Conservation (phyloP, 2,329 filamentous ascomycete genomes). For the Apiospora phragmitis region DNA sequence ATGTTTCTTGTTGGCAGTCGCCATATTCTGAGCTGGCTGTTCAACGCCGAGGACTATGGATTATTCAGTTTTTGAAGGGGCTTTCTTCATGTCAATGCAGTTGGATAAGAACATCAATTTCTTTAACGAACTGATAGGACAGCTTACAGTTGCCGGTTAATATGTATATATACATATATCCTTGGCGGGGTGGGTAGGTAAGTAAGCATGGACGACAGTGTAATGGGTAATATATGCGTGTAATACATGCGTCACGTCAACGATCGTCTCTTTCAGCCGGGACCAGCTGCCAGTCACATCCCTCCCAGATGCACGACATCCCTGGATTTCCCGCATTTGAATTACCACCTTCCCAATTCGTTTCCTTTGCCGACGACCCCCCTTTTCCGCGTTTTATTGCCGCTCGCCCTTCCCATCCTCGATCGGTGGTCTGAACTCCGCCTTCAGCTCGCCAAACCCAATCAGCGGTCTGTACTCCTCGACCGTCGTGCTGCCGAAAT, state of each 20-base stretch:
- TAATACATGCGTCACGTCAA: neutral
- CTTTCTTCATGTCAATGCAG: neutral
- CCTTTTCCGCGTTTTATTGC: neutral
- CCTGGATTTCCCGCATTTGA: neutral
- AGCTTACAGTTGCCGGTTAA: no score
- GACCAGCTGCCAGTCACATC: neutral
- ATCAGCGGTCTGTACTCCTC: slow-evolving; percentile 16
- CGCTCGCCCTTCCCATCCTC: neutral
- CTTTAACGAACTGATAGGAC: neutral
- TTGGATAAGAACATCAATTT: no score
- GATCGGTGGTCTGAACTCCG: slow-evolving; percentile 14
- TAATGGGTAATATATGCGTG: neutral
- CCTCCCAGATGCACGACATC: neutral
- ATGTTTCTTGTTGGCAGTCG: neutral
- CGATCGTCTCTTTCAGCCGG: neutral
- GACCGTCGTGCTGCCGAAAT: slow-evolving; percentile 28
- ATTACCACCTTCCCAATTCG: neutral
- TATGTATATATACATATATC: no score
- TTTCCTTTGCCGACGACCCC: neutral
- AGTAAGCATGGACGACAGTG: no score
- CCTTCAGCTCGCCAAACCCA: slow-evolving; percentile 19
- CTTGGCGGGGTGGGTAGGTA: neutral
- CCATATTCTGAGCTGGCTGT: neutral
- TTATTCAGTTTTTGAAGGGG: neutral
- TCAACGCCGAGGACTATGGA: no score